Percentiles rank a stretch among this genome's conserved stretches.
These are phyloP conservation scores for Pythium phragmitis DNA, from an alignment of 352 stramenopile genomes.

Conservation along the genomic window DNA sequence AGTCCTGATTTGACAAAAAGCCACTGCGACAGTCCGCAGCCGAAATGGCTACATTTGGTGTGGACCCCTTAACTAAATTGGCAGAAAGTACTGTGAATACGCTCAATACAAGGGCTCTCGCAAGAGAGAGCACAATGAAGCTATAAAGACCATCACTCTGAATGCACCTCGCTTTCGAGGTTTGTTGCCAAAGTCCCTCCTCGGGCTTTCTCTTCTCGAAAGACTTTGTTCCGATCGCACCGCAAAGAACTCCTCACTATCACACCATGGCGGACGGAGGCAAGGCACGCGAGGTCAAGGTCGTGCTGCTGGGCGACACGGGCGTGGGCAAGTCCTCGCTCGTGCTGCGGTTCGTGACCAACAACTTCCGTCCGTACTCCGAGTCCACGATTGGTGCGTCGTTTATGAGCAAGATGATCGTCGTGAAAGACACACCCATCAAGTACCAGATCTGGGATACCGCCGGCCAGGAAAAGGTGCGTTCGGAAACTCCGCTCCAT, in stretches of 20 bases:
- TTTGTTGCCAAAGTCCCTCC: neutral
- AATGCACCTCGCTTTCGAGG: constrained; percentile 7
- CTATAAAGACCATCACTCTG: constrained; percentile 13
- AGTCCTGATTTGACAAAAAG: no score
- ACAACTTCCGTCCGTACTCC: constrained; percentile 96
- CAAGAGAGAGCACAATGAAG: neutral
- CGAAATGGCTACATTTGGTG: constrained; percentile 9
- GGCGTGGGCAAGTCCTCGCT: constrained; percentile 97
- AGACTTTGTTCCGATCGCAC: neutral
- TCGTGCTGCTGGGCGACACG: constrained; percentile 91
- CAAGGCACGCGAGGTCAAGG: constrained; percentile 88
- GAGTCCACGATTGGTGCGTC: constrained; percentile 97
- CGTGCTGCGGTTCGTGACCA: constrained; percentile 95
- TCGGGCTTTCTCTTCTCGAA: neutral
- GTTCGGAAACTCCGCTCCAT: constrained; percentile 12
- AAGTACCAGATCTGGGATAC: constrained; percentile 99
- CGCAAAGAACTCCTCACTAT: constrained; percentile 1
- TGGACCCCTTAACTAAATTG: neutral
- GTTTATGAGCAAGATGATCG: constrained; percentile 97
- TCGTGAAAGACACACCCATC: constrained; percentile 90
- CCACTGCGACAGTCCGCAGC: no score
- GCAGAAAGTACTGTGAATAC: neutral
- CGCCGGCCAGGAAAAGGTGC: constrained; percentile 94
- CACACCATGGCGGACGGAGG: constrained; percentile 53
- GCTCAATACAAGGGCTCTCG: neutral